Evolutionary conservation across 306 rosid genomes (phyloP).

Genomic region (Pterocarpus macrocarpus): DNA sequence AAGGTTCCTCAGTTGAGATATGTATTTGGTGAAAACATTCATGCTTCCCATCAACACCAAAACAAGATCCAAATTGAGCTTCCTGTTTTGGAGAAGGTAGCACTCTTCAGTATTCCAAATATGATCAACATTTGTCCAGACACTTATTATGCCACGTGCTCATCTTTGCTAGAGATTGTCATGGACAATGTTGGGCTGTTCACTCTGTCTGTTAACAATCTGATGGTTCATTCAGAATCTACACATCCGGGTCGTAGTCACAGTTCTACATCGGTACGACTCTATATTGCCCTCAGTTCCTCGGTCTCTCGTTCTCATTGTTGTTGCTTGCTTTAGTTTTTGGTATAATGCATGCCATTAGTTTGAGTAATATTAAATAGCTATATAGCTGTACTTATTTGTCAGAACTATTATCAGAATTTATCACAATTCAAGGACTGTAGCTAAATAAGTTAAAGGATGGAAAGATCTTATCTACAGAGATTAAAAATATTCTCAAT

Average conservation of each 20-base stretch:
- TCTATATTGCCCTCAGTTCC: neutral
- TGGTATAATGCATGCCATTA: neutral
- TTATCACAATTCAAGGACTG: no score
- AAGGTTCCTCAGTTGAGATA: neutral
- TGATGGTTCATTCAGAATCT: neutral
- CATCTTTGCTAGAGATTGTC: neutral
- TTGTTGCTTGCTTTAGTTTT: no score
- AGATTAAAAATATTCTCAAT: no score
- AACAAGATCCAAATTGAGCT: slow-evolving; percentile 24
- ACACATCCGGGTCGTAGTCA: neutral
- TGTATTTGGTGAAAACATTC: slow-evolving; percentile 16
- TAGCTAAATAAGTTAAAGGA: neutral
- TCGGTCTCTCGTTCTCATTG: neutral
- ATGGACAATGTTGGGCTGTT: neutral
- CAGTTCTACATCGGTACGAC: slow-evolving; percentile 18
- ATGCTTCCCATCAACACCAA: neutral
- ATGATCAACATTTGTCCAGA: slow-evolving; percentile 1
- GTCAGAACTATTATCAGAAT: no score
- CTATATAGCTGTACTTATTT: no score
- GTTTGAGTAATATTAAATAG: no score
- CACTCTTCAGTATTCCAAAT: neutral
- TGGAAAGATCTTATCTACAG: no score
- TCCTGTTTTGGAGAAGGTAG: neutral
- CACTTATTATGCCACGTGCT: neutral
- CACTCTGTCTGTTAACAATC: neutral